Evolutionary conservation across 2,329 filamentous ascomycete genomes (phyloP), one percentile per base, ranked within the genome.

Genomic region (Cadophora malorum): DNA sequence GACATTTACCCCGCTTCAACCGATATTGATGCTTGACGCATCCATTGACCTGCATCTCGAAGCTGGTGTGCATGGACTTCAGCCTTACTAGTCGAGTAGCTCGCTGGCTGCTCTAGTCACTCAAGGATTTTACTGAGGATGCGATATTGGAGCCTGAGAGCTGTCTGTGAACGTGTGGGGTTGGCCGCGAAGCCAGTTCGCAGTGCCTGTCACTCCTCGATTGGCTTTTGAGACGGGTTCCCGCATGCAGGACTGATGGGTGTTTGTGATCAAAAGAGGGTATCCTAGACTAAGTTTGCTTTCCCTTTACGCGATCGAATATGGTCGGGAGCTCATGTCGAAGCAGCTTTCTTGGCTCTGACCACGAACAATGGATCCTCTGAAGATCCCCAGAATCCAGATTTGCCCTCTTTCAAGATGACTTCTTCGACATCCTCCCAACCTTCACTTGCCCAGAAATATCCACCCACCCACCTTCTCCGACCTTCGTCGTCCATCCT

Each of bases 381-480:
- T 19, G 65, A 55, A 10, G 61, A 61, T 35, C 65, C 68, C 63
- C 60, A 63, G 21, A 69, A 64, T 62, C 67, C 70, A 23, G 47
- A 71, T 28, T 78, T 78, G 28, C 79, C 78, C 69, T 81, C 79
- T 69, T 80, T 81, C n/a, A 84, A 69, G 65, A 83, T 80, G n/a
- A 86, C 80, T 70, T 85, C 83, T 77, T 86, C 83, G 35, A 86
- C 81, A n/a, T 81, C 73, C 41, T 78, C 79, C 83, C 83, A 87
- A 0, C 83, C 84, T 7, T 82, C 79, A 72, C 73, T 74, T 0
- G 69, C 74, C 74, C 81, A 80, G 67, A 86, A 75, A 71, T 83
- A 86, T 67, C 85, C 83, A 9, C 82, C 83, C 16, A 86, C 82
- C 79, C 85, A 83, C 66, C 78, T 71, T 70, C 85, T 72, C 60